Base-by-base conservation (phyloP, 2,329 filamentous ascomycete genomes). In the Penicillium sp. region DNA sequence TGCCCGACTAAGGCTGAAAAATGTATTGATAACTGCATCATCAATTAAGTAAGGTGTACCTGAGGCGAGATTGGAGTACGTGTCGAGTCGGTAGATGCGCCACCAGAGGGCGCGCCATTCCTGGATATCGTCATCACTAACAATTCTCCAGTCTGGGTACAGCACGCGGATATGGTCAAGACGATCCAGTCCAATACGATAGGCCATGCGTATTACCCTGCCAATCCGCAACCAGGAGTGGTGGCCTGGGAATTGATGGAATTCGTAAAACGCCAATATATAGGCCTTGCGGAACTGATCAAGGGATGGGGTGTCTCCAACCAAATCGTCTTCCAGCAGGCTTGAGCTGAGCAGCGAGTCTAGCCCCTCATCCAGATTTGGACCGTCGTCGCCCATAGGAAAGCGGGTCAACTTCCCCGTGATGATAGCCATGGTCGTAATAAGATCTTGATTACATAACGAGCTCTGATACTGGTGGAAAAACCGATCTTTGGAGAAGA, bases 21-120 rank as follows among this genome's bases (percentile, higher is more conserved):
- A 13, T 5, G 35, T 38, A 15, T 13, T 13, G 9, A 64, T 60
- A 13, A 63, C n/a, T 1, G 26, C 29, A 13, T 61, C 57, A 11
- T 66, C 64, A 52, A 66, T 61, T 13, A 61, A 31, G 53, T 56
- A 63, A 17, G 64, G 64, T 21, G 62, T 66, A 1, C 62, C 71
- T 0, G 70, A 68, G 8, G 73, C 63, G 2, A 76, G 71, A 57
- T 78, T 78, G 13, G 74, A 73, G 59, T 78, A 78, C 1, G 73
- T 69, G 56, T 78, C 76, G 3, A 78, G 67, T 31, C 72, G 70
- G 61, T 75, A 78, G 38, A 78, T 68, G 60, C 70, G 74, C 75
- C 75, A 78, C 73, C 75, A 78, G 46, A 76, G 56, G 30, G 66
- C 65, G 50, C 75, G 69, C 76, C 76, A 78, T 60, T 76, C 71